phyloP scores from a whole-genome alignment of 164 flowering plant species.

The Vitis riparia region DNA sequence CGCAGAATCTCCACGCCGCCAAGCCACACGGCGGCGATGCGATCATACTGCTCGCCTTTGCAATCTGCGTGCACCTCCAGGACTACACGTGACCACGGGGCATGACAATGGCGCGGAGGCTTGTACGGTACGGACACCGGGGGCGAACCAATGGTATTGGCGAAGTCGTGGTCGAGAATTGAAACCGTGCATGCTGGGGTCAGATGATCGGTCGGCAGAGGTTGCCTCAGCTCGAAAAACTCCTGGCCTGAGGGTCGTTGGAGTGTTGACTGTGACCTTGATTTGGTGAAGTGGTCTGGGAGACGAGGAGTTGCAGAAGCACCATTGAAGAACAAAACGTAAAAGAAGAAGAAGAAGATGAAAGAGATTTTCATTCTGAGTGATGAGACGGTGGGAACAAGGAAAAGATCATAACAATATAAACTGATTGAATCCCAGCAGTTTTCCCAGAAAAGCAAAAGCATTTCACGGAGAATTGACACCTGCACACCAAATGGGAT shows the following conservation, averaged over 20 bases:
- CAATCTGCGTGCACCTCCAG: conserved; percentile 46
- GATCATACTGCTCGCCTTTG: conserved; percentile 76
- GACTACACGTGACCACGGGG: conserved; percentile 56
- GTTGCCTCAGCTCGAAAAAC: conserved; percentile 47
- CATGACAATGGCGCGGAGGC: conserved; percentile 57
- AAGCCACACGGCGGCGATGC: conserved; percentile 80
- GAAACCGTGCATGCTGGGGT: conserved; percentile 50
- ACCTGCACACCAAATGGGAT: too few relatives aligned
- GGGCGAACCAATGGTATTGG: conserved; percentile 55
- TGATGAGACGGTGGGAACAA: too few relatives aligned
- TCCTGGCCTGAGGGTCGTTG: conserved; percentile 15
- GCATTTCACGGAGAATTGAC: too few relatives aligned
- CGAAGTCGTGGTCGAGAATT: conserved; percentile 59
- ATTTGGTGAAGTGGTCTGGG: conserved; percentile 30
- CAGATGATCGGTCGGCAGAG: conserved; percentile 43
- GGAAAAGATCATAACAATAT: too few relatives aligned
- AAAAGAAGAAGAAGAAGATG: not conserved
- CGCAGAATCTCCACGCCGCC: conserved; percentile 85
- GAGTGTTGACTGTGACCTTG: not conserved
- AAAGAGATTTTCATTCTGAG: too few relatives aligned
- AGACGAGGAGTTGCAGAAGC: conserved; percentile 6
- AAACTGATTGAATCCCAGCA: too few relatives aligned
- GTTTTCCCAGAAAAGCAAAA: too few relatives aligned
- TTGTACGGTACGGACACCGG: conserved; percentile 54
- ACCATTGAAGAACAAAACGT: conserved; percentile 5